Evolutionary conservation across 257 asterid genomes (phyloP).

Genomic region (Catharanthus roseus): DNA sequence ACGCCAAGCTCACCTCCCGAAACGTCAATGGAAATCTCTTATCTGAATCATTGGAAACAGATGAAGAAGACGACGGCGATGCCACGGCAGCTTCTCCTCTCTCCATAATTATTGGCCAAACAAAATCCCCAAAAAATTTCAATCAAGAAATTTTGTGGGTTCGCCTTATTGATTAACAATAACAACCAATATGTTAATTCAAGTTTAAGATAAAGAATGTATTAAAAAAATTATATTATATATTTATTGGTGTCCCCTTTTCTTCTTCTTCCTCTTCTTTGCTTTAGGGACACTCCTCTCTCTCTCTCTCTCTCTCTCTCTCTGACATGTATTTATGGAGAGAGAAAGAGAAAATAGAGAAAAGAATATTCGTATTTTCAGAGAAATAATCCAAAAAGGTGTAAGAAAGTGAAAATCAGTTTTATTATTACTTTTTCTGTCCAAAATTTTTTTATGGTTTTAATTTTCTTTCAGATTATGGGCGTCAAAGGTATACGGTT

Average conservation of each 20-base stretch:
- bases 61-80: slow-evolving; percentile 4
- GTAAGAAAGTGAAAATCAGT: neutral
- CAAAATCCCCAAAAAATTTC: neutral
- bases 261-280: slow-evolving; percentile 12
- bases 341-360: slow-evolving; percentile 12
- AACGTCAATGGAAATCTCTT: slow-evolving; percentile 52
- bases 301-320: slow-evolving; percentile 14
- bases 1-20: slow-evolving; percentile 59
- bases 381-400: slow-evolving; percentile 18
- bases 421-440: neutral
- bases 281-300: slow-evolving; percentile 32
- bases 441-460: neutral
- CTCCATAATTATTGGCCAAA: slow-evolving; percentile 8
- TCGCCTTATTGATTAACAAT: neutral
- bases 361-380: slow-evolving; percentile 39
- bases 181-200: slow-evolving; percentile 1
- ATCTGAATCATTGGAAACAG: slow-evolving; percentile 4
- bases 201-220: slow-evolving; percentile 13
- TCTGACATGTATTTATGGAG: slow-evolving; percentile 7
- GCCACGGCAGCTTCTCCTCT: slow-evolving; percentile 25
- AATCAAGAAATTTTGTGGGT: neutral
- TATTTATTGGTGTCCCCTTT: slow-evolving; percentile 16
- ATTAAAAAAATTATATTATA: slow-evolving; percentile 3
- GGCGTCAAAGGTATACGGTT: neutral
- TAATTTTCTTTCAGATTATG: too few relatives aligned